Evolutionary conservation across 164 flowering plant genomes (phyloP).

Genomic region (Tinospora cordifolia): DNA sequence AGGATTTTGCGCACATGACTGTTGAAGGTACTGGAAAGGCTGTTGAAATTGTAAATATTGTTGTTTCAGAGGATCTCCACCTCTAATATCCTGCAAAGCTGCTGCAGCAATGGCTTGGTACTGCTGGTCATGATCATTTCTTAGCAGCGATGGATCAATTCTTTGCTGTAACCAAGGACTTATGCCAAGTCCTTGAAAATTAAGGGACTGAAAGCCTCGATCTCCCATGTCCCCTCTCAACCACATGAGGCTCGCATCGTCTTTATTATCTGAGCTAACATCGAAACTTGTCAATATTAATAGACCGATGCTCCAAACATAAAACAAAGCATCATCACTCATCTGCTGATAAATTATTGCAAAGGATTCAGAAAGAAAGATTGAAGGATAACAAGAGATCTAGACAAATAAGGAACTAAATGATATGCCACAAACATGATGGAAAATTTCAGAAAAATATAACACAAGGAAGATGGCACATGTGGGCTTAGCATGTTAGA

Average conservation of each 20-base stretch:
- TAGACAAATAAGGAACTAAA: neutral
- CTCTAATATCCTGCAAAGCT: constrained; percentile 49
- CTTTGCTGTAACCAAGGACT: constrained; percentile 70
- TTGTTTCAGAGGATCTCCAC: constrained; percentile 51
- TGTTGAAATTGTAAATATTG: constrained; percentile 59
- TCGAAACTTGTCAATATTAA: neutral
- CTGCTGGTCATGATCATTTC: constrained; percentile 50
- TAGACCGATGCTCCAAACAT: neutral
- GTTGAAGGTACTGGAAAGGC: constrained; percentile 46
- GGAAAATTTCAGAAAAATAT: neutral
- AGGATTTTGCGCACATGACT: constrained; percentile 32
- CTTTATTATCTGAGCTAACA: constrained; percentile 41
- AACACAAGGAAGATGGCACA: neutral
- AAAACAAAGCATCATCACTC: too few species aligned
- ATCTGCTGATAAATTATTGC: too few species aligned
- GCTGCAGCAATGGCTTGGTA: constrained; percentile 61
- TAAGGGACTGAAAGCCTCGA: constrained; percentile 48
- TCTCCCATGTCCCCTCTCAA: constrained; percentile 55
- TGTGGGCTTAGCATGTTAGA: neutral
- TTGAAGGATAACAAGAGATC: too few species aligned
- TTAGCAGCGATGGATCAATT: constrained; percentile 38
- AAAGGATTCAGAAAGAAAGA: too few species aligned
- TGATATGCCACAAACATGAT: neutral
- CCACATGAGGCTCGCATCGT: constrained; percentile 60
- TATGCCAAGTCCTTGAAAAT: constrained; percentile 47